A percentile compares a stretch with the other conserved stretches of the same genome.
Conservation (phyloP, 306 rosid species). For the Malus sieversii region DNA sequence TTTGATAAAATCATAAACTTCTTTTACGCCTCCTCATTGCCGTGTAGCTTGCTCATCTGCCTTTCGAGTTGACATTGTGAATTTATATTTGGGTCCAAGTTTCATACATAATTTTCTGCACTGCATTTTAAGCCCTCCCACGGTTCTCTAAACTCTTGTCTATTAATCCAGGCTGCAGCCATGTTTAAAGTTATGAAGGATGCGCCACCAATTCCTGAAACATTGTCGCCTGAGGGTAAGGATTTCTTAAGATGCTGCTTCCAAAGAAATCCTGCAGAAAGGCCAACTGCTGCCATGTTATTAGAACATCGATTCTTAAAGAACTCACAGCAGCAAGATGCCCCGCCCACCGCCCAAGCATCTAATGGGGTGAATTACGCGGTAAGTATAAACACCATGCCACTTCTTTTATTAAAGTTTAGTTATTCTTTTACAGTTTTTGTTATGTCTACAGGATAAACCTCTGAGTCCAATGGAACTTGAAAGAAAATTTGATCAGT, state of each 20-base stretch:
- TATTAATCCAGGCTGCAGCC: conserved; percentile 80
- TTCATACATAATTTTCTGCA: not conserved
- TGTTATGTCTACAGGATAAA: conserved; percentile 44
- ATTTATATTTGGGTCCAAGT: not conserved
- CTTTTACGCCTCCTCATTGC: not conserved
- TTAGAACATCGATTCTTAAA: conserved; percentile 79
- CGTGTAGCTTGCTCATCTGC: not conserved
- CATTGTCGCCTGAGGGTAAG: conserved; percentile 70
- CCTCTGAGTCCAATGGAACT: conserved; percentile 41
- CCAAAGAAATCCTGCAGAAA: conserved; percentile 86
- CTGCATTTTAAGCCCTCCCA: not conserved
- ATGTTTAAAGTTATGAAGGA: conserved; percentile 93
- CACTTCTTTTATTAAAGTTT: not conserved
- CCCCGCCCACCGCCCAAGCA: conserved; percentile 27
- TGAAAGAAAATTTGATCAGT: conserved; percentile 41
- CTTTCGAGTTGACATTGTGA: not conserved
- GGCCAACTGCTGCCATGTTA: conserved; percentile 61
- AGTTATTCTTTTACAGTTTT: conserved; percentile 11
- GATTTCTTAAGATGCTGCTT: conserved; percentile 85
- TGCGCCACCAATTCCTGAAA: conserved; percentile 74
- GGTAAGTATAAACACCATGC: conserved; percentile 33
- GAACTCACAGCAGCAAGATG: conserved; percentile 38
- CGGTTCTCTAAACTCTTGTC: conserved; percentile 9
- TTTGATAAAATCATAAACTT: not conserved
- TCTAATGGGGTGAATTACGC: conserved; percentile 25